Evolutionary conservation across 495 filamentous ascomycete species (phyloP).

Genomic region (Penicillium macrosclerotiorum): DNA sequence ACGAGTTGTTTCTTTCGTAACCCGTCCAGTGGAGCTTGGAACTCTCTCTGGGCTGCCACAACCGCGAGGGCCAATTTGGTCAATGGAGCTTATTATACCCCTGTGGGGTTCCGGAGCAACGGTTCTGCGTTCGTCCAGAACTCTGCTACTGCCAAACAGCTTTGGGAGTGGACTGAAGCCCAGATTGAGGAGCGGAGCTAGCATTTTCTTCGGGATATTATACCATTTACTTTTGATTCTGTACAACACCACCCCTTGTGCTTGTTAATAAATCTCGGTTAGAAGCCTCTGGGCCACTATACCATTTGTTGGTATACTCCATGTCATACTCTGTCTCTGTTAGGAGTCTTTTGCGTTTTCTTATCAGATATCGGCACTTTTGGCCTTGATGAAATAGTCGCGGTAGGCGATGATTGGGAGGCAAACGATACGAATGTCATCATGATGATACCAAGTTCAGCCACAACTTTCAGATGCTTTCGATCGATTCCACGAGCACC

Average conservation of each 20-base stretch:
- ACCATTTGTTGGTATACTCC: too few relatives aligned
- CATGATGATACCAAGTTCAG: conserved; percentile 21
- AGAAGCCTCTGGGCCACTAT: too few relatives aligned
- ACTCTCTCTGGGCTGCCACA: conserved; percentile 59
- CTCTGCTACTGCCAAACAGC: conserved; percentile 42
- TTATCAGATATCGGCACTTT: too few relatives aligned
- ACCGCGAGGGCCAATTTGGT: conserved; percentile 30
- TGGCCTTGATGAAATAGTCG: too few relatives aligned
- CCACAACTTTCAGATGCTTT: conserved; percentile 6
- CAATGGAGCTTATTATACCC: conserved; percentile 58
- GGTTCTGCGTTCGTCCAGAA: conserved; percentile 42
- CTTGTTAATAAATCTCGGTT: too few relatives aligned
- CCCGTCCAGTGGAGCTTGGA: conserved; percentile 49
- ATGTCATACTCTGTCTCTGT: too few relatives aligned
- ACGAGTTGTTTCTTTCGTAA: conserved; percentile 27
- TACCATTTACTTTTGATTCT: too few relatives aligned
- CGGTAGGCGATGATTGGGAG: not conserved
- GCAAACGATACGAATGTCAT: conserved; percentile 20
- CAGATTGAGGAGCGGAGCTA: conserved; percentile 38
- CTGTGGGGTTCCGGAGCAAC: conserved; percentile 44
- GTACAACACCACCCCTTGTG: too few relatives aligned
- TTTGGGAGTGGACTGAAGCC: conserved; percentile 65
- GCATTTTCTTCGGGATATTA: too few relatives aligned
- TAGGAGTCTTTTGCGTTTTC: too few relatives aligned
- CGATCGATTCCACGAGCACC: not conserved